Evolutionary conservation across 1,284 basidiomycete species (phyloP), one percentile per base, ranked within the genome.

Genomic region (Melampsora americana): DNA sequence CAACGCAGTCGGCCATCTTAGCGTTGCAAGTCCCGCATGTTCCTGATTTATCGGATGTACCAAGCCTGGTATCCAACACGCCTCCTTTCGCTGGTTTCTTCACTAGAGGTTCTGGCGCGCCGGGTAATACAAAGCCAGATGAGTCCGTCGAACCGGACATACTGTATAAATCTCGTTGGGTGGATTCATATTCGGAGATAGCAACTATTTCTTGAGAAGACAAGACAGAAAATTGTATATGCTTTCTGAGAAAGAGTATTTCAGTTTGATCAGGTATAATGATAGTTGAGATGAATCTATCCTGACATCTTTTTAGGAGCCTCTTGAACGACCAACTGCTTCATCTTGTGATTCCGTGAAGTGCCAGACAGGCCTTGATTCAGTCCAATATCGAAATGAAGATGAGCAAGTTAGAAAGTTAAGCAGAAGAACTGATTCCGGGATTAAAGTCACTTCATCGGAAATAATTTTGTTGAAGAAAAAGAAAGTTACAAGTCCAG

Each of bases 21-120:
- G 94, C 88, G 18, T 93, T 93, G 81, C 96, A 99, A 0, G 96
- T 99, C 83, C 95, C 91, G 84, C 96, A 99, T 79, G 89, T 91
- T 12, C 91, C 88, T 78, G 86, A 88, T 85, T 99, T 99, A 83
- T 97, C 94, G 60, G 93, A 93, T 1, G 95, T 95, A 62, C 96
- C 96, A 32, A 97, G 86, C 79, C 94, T 87, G 50, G 91, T 86
- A 84, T 98, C 95, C 30, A 98, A 85, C 0, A 95, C 92, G 70
- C 95, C 94, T 85, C 93, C 88, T 79, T 89, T 91, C n/a, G 92
- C 92, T 0, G 93, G 94, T 1, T 90, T 85, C 77, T 91, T 86
- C 81, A 83, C 69, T 77, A 77, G 35, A 82, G 84, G 81, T 83
- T 81, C 72, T 6, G 67, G 26, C 9, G 61, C 67, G 35, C 60